phyloP scores from a whole-genome alignment of 179 eudicot species.

The Camellia oleifera region DNA sequence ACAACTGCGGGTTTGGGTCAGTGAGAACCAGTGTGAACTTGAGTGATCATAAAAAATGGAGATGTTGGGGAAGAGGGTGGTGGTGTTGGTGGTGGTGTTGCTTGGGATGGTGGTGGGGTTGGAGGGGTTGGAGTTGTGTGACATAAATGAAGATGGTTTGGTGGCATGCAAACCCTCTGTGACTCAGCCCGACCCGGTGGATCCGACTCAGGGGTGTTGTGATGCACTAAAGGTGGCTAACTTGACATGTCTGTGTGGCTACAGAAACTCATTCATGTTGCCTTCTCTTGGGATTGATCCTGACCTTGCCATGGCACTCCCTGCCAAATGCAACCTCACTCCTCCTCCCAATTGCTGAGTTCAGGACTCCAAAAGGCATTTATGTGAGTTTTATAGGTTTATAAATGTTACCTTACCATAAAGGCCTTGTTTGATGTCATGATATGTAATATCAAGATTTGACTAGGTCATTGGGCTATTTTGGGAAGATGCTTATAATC shows the following conservation, averaged over 20 bases:
- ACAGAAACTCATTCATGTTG: conserved; percentile 43
- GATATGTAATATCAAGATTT: no score
- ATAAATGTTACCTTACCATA: no score
- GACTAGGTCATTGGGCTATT: no score
- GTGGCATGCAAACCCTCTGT: conserved; percentile 49
- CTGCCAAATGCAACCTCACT: conserved; percentile 48
- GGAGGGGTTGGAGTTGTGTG: conserved; percentile 36
- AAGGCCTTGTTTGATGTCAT: no score
- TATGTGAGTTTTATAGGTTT: background rate
- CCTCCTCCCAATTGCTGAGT: conserved; percentile 39
- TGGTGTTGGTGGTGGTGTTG: conserved; percentile 17
- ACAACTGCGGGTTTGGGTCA: background rate
- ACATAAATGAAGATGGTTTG: conserved; percentile 47
- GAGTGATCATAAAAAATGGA: conserved; percentile 2
- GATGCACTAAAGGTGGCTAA: conserved; percentile 41
- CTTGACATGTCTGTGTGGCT: conserved; percentile 60
- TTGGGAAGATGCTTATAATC: no score
- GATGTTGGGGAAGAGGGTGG: background rate
- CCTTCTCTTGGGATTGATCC: conserved; percentile 68
- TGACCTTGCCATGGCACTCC: conserved; percentile 51
- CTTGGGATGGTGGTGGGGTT: conserved; percentile 15
- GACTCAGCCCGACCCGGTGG: conserved; percentile 43
- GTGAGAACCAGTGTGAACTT: background rate
- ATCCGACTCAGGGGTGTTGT: conserved; percentile 55
- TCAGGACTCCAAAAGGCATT: background rate